phyloP scores from a whole-genome alignment of 305 asterid species.

The Fraxinus paxiana region DNA sequence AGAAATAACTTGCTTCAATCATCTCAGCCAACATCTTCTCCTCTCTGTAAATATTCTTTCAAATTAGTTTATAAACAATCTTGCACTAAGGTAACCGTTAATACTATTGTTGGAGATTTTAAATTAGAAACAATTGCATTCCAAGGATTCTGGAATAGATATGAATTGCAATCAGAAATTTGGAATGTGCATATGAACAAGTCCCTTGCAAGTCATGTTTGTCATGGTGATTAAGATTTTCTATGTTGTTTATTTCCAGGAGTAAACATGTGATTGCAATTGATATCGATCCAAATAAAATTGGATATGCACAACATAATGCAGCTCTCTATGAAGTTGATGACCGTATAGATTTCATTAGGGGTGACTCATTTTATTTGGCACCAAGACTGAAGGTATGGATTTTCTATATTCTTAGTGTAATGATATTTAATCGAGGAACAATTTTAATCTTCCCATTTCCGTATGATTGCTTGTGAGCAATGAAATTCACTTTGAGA shows the following conservation, averaged over 20 bases:
- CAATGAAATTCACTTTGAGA: constrained; percentile 8
- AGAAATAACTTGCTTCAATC: background rate
- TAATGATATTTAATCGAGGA: background rate
- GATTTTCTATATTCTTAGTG: constrained; percentile 1
- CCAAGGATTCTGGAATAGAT: background rate
- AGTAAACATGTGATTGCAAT: constrained; percentile 75
- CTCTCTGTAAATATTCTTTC: background rate
- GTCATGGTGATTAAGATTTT: background rate
- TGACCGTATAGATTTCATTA: constrained; percentile 66
- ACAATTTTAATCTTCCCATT: background rate
- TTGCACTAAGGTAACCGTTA: background rate
- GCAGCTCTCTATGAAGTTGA: constrained; percentile 74
- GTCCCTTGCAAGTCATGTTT: background rate
- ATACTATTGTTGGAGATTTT: background rate
- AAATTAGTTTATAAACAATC: no score
- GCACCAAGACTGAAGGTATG: constrained; percentile 70
- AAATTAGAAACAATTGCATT: background rate
- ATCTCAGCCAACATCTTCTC: background rate
- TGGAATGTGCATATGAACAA: constrained; percentile 3
- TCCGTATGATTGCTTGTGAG: constrained; percentile 6
- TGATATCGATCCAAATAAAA: constrained; percentile 75
- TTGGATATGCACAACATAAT: constrained; percentile 70
- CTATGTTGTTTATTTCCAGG: constrained; percentile 40
- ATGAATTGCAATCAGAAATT: background rate
- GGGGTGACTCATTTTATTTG: constrained; percentile 66